Conservation (phyloP, 495 filamentous ascomycete genomes). For the Lasiosphaeria hispida region DNA sequence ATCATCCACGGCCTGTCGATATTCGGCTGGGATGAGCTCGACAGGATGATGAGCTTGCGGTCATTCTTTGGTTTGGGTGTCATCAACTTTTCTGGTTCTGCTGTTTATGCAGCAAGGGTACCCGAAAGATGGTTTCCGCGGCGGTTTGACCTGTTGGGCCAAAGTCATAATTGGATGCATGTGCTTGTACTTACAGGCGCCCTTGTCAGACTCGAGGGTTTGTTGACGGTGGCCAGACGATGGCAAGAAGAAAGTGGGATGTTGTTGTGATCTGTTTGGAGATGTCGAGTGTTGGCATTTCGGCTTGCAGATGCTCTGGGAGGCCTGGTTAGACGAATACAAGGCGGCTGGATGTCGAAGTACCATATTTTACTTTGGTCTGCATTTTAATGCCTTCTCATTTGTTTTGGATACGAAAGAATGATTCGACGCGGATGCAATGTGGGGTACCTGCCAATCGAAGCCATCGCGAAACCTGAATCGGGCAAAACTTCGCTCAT, state of each 20-base stretch:
- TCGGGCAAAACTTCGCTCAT: no score
- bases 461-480: no score
- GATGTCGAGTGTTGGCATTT: no score
- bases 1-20: neutral
- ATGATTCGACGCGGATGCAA: no score
- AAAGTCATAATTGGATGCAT: conserved; percentile 17
- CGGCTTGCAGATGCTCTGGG: no score
- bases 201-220: conserved; percentile 6
- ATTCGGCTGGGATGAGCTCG: conserved; percentile 4
- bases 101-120: conserved; percentile 6
- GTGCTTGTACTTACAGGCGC: conserved; percentile 3
- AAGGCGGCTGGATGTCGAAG: no score
- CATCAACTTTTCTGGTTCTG: conserved; percentile 10
- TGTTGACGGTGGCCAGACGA: neutral
- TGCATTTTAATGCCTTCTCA: no score
- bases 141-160: conserved; percentile 10
- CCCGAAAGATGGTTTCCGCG: conserved; percentile 13
- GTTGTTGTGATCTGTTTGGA: no score
- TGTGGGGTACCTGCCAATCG: no score
- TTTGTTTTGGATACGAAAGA: no score
- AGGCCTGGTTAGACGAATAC: no score
- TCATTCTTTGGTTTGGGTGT: conserved; percentile 6
- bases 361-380: no score
- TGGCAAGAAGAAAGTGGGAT: conserved; percentile 4
- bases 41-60: conserved; percentile 1